Base-by-base conservation (phyloP, 2,329 filamentous ascomycete species). In the Diaporthe nobilis region DNA sequence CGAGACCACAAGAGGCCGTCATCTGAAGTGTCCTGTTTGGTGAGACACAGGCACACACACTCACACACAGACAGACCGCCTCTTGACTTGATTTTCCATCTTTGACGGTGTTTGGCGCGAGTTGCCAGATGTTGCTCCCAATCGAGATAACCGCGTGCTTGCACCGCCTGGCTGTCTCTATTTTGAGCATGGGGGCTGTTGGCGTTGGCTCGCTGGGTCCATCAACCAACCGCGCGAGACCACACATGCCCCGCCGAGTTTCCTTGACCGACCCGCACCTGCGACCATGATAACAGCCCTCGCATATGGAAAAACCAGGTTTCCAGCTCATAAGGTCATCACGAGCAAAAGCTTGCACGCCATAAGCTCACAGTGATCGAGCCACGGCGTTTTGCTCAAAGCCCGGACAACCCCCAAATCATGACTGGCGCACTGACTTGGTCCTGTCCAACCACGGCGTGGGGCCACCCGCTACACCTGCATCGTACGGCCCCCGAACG, bases 401-500 rank as follows among this genome's bases (percentile, higher is more conserved):
- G 39, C 42, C 71, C 71, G 47, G 71, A 74, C 44, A 47, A 57
- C 61, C 73, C 70, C 61, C 75, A 72, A 55, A 57, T 55, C 34
- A 65, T 65, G 37, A 57, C 20, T 17, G 68, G 31, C 34, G 25
- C 25, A 55, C 71, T 37, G 60, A 44, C 65, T 61, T 51, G 39
- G 61, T 71, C 39, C 28, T 60, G 55, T 68, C 67, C 68, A 63
- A 58, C 73, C 72, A 73, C 71, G 58, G 71, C 58, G 37, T 61
- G 51, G 71, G 42, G 31, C 58, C 58, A 65, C 17, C 49, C 58
- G 65, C 42, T 65, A 44, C 58, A 57, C 47, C 60, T 73, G 71
- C 71, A 73, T 37, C 71, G 60, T 75, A 75, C 75, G 67, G 75
- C 73, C 67, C 57, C 73, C 75, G 73, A 75, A 72, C 74, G 53